Evolutionary conservation across 2,329 filamentous ascomycete genomes (phyloP).

Genomic region (Claviceps quebecensis): DNA sequence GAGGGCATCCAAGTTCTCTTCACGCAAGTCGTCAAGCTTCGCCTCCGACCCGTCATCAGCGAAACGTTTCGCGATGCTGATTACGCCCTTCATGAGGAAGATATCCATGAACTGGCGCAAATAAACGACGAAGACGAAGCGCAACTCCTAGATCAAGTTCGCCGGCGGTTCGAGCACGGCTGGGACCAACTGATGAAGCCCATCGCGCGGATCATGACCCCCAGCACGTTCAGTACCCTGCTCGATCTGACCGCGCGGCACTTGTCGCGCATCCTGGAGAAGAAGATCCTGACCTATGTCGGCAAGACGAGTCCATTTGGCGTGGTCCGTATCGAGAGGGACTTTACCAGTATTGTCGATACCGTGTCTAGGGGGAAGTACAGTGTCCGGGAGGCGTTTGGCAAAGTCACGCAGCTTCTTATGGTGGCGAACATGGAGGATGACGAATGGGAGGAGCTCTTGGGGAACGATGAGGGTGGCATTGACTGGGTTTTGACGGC

Average conservation of each 20-base stretch:
- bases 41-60: conserved; percentile 68
- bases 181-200: conserved; percentile 82
- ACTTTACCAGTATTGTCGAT: conserved; percentile 62
- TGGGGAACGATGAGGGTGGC: conserved; percentile 39
- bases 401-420: conserved; percentile 62
- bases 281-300: conserved; percentile 68
- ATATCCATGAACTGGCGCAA: conserved; percentile 40
- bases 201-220: conserved; percentile 70
- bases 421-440: conserved; percentile 91
- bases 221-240: conserved; percentile 60
- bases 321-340: conserved; percentile 69
- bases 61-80: conserved; percentile 89
- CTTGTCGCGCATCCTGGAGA: conserved; percentile 69
- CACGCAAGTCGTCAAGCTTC: conserved; percentile 71
- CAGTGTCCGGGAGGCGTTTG: conserved; percentile 62
- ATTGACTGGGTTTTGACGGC: conserved; percentile 58
- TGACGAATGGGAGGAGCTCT: conserved; percentile 79
- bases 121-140: conserved; percentile 41
- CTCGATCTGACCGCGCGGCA: conserved; percentile 61
- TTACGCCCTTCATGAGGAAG: conserved; percentile 57
- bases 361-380: conserved; percentile 60
- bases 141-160: conserved; percentile 51
- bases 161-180: conserved; percentile 64
- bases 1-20: conserved; percentile 81
- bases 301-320: conserved; percentile 71